Evolutionary conservation across 225 moss, liverwort and hornwort genomes (phyloP).

Genomic region (Bryoerythrophyllum caledonicum): DNA sequence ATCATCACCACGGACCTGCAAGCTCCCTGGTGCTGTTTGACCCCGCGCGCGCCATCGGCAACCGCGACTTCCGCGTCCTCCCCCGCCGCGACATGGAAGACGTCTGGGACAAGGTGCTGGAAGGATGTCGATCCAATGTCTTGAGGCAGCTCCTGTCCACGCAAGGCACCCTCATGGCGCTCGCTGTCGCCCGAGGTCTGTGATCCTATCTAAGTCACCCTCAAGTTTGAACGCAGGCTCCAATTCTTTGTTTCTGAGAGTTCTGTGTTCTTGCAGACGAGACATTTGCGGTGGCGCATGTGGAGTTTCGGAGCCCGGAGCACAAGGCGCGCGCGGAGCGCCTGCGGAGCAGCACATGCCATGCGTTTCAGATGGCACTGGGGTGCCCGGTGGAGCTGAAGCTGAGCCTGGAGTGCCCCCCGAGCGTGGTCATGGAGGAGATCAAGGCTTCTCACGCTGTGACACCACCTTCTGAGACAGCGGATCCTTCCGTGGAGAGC

Average conservation of each 20-base stretch:
- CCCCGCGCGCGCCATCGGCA: constrained; percentile 17
- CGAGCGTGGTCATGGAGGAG: constrained; percentile 38
- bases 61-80: constrained; percentile 59
- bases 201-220: neutral
- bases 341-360: constrained; percentile 71
- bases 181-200: constrained; percentile 60
- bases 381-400: constrained; percentile 83
- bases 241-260: no score
- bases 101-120: constrained; percentile 69
- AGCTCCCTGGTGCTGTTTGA: constrained; percentile 35
- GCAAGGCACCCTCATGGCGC: constrained; percentile 69
- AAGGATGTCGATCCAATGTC: constrained; percentile 72
- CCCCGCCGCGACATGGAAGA: constrained; percentile 74
- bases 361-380: constrained; percentile 81
- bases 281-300: constrained; percentile 66
- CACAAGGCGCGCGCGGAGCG: constrained; percentile 71
- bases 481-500: constrained; percentile 6
- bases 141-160: constrained; percentile 61
- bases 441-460: constrained; percentile 39
- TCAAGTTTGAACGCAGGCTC: no score
- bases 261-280: constrained; percentile 23
- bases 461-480: constrained; percentile 11
- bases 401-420: constrained; percentile 59
- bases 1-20: neutral
- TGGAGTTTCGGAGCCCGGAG: constrained; percentile 71